Conservation (phyloP, 352 stramenopile genomes). For the Phytopythium helicoides region DNA sequence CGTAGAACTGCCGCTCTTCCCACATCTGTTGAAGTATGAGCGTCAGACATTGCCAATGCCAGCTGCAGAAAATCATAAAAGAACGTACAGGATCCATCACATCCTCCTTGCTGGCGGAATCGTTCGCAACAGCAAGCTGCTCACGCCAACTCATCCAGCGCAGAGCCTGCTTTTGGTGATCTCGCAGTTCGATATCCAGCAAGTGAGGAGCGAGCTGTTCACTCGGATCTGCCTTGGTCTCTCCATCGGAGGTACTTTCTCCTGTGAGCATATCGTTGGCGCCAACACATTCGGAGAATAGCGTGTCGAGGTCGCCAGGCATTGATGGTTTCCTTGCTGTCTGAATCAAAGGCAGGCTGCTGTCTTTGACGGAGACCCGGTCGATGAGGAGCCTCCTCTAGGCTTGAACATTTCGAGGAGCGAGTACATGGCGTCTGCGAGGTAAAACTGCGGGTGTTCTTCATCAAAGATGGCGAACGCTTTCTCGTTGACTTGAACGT, state of each 20-base stretch:
- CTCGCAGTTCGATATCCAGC: constrained; percentile 60
- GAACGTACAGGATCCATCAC: constrained; percentile 47
- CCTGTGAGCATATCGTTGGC: constrained; percentile 15
- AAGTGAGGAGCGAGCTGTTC: constrained; percentile 46
- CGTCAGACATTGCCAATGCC: no score
- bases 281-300: constrained; percentile 67
- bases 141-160: constrained; percentile 88
- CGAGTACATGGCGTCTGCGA: constrained; percentile 60
- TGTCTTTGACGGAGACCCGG: no score
- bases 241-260: constrained; percentile 1
- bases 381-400: no score
- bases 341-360: no score
- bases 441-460: constrained; percentile 49
- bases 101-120: constrained; percentile 17
- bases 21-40: no score
- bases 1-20: constrained; percentile 53
- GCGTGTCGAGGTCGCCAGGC: constrained; percentile 47
- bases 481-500: constrained; percentile 54
- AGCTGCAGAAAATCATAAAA: not conserved
- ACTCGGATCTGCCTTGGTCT: constrained; percentile 20
- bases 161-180: constrained; percentile 83
- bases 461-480: constrained; percentile 71
- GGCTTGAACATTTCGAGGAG: constrained; percentile 50
- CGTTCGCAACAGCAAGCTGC: constrained; percentile 23
- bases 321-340: constrained; percentile 2